phyloP scores from a whole-genome alignment of 345 rosid species.

The Raphanus raphanistrum region DNA sequence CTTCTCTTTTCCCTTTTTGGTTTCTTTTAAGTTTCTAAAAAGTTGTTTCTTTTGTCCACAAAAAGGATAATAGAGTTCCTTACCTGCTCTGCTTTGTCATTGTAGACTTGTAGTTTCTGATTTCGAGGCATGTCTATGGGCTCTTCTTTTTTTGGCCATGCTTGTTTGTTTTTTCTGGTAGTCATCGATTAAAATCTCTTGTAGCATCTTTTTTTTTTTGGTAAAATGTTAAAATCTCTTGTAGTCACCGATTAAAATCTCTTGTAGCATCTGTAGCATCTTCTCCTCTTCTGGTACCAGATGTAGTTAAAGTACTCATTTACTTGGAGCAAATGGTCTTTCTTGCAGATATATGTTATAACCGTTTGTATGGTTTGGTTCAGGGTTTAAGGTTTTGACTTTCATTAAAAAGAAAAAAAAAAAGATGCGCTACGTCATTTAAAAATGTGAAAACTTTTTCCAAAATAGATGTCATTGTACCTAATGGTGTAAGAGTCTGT shows the following conservation, averaged over 20 bases:
- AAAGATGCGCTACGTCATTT: neutral
- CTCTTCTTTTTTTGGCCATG: neutral
- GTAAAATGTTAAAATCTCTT: too few species aligned
- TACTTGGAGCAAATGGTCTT: neutral
- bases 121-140: neutral
- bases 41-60: neutral
- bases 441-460: too few species aligned
- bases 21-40: neutral
- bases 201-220: neutral
- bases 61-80: neutral
- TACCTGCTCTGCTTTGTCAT: neutral
- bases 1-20: neutral
- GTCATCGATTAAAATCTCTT: neutral
- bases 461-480: neutral
- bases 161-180: neutral
- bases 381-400: neutral
- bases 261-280: neutral
- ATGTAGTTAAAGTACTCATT: neutral
- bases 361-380: neutral
- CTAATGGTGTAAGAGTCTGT: neutral
- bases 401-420: too few species aligned
- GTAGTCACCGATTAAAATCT: neutral
- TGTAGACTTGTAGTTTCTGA: neutral
- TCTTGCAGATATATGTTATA: neutral
- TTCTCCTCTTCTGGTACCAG: neutral